Percentiles rank a stretch among this genome's conserved stretches.
phyloP scores from a whole-genome alignment of 345 rosid species.

The Gossypium herbaceum region DNA sequence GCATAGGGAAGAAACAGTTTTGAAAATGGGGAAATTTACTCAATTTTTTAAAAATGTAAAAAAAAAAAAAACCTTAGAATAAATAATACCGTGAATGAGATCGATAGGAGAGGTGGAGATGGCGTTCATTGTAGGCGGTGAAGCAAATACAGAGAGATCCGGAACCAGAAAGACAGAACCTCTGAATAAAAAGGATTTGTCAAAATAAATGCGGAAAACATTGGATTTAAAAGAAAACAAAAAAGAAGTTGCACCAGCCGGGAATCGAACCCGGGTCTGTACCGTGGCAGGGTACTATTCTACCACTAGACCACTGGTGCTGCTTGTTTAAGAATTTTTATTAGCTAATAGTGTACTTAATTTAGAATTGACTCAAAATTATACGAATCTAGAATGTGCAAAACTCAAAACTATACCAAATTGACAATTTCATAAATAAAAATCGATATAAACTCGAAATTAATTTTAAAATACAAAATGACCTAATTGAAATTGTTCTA shows the following conservation, averaged over 20 bases:
- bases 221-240: not conserved
- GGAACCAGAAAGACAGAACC: not conserved
- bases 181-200: not conserved
- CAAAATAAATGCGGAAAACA: not conserved
- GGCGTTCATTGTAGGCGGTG: slow-evolving; percentile 24
- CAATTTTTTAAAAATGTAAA: not conserved
- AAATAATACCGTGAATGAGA: slow-evolving; percentile 19
- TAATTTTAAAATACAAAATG: too few species aligned
- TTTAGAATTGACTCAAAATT: too few species aligned
- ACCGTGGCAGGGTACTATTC: slow-evolving; percentile 81
- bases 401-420: too few species aligned
- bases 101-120: slow-evolving; percentile 18
- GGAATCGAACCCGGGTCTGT: slow-evolving; percentile 74
- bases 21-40: not conserved
- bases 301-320: slow-evolving; percentile 90
- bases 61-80: not conserved
- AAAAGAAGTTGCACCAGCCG: slow-evolving; percentile 39
- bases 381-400: too few species aligned
- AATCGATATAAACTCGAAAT: too few species aligned
- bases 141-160: slow-evolving; percentile 1
- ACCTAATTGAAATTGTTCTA: too few species aligned
- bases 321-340: fast-evolving
- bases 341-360: too few species aligned
- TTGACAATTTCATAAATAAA: too few species aligned
- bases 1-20: not conserved